These are phyloP conservation scores for Corrigiola litoralis DNA, from an alignment of 179 eudicot species.

Conservation along the genomic window DNA sequence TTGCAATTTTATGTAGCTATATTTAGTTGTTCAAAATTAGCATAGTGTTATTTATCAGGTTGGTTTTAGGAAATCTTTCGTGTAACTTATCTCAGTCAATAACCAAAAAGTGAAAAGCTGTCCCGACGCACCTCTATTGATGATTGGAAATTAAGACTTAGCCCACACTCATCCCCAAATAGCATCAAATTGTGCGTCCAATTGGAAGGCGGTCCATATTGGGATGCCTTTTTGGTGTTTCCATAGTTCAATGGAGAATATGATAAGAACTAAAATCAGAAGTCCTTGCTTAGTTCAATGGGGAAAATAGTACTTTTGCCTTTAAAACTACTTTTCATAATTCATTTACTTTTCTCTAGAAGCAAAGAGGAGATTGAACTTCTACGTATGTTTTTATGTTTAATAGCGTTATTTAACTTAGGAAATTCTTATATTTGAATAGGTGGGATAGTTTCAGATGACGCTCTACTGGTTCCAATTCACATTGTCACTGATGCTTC, in stretches of 20 bases:
- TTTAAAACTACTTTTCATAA: too few species aligned
- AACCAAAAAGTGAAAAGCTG: too few species aligned
- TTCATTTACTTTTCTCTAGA: too few species aligned
- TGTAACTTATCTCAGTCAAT: too few species aligned
- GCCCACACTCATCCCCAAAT: too few species aligned
- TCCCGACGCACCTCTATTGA: too few species aligned
- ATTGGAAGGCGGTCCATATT: background rate
- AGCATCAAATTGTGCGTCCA: background rate
- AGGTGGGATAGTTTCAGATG: conserved; percentile 48
- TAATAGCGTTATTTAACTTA: conserved; percentile 6
- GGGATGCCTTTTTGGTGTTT: background rate
- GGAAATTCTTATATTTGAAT: conserved; percentile 7
- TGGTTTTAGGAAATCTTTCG: too few species aligned
- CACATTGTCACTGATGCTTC: conserved; percentile 69
- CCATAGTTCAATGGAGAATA: background rate
- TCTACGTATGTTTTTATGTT: background rate
- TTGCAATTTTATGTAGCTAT: too few species aligned
- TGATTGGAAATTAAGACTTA: too few species aligned
- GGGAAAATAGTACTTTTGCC: too few species aligned
- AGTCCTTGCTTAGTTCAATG: background rate
- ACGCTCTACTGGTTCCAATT: conserved; percentile 55
- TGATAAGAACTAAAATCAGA: background rate
- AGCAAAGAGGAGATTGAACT: background rate
- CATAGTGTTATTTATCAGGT: too few species aligned
- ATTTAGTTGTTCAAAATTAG: too few species aligned